Evolutionary conservation across 257 asterid genomes (phyloP), one percentile per base, ranked within the genome.

Genomic region (Fraxinus americana): DNA sequence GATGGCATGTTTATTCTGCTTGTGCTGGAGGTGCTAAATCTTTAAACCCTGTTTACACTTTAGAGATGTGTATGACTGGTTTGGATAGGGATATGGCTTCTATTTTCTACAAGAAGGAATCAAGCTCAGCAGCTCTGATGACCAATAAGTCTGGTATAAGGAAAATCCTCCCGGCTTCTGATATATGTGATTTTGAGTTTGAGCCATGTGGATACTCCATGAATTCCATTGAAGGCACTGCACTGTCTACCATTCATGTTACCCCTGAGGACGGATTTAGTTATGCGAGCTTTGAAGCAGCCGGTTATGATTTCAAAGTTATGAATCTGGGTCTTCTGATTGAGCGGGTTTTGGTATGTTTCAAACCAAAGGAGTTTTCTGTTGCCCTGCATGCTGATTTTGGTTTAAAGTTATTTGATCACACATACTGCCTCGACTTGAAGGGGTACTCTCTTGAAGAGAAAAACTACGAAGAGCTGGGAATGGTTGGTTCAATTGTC

Each of bases 261-360:
- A 85, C 88, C 2, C 88, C 86, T 1, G 88, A 82, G 72, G 88
- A 82, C 35, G 86, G 86, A 6, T 85, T 85, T 72, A 85, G 88
- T 35, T 85, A 82, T 43, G 88, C 88, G 5, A 85, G 88, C 85
- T 82, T 85, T 80, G 88, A 82, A 75, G 77, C 86, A 4, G 81
- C 77, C 59, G 85, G 86, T n/a, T 82, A 85, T 72, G 85, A 85
- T 67, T 75, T 85, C 1, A 68, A 80, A 45, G 71, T 17, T 35
- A 63, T 68, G 43, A 74, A 81, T 57, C 45, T 82, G 0, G 27
- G 70, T 35, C 7, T 0, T 3, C 30, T 85, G 81, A 79, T 80
- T 30, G 79, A 59, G 77, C 75, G 81, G 81, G 86, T 80, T 29
- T 52, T 82, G 72, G 48, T 41, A 2, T 80, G 86, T 74, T 85